Evolutionary conservation across 306 rosid species (phyloP).

Genomic region (Cicer judaicum): DNA sequence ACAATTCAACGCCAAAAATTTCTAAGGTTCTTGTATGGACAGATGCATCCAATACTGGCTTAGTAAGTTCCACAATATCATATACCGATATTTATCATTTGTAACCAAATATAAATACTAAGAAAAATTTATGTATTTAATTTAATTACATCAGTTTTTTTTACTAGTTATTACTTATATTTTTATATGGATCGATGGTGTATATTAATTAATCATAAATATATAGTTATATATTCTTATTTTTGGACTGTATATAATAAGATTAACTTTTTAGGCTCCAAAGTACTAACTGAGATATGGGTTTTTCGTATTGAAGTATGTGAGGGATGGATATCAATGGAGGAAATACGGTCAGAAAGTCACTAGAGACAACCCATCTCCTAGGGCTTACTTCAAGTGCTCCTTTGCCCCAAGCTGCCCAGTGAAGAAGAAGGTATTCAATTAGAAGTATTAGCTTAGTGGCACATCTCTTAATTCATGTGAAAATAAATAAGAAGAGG

Average conservation of each 20-base stretch:
- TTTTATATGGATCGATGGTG: no score
- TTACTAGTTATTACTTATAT: no score
- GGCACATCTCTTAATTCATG: no score
- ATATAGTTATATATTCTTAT: neutral
- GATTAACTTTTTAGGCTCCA: neutral
- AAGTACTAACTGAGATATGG: neutral
- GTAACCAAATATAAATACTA: no score
- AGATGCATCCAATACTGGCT: slow-evolving; percentile 65
- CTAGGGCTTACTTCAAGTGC: slow-evolving; percentile 95
- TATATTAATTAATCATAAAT: no score
- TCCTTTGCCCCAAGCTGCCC: slow-evolving; percentile 85
- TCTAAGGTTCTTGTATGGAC: slow-evolving; percentile 61
- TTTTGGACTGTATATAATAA: neutral
- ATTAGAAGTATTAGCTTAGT: neutral
- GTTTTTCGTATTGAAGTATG: slow-evolving; percentile 49
- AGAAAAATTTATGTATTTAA: no score
- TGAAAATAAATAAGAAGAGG: no score
- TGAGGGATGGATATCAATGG: slow-evolving; percentile 96
- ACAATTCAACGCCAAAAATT: slow-evolving; percentile 50
- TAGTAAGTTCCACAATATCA: slow-evolving; percentile 53
- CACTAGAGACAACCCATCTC: slow-evolving; percentile 92
- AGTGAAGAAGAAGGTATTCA: slow-evolving; percentile 82
- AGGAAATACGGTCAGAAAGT: slow-evolving; percentile 97
- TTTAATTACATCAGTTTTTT: no score
- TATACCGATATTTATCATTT: neutral